phyloP scores from a whole-genome alignment of 1,139 yeast species.

The Pichia sp. region DNA sequence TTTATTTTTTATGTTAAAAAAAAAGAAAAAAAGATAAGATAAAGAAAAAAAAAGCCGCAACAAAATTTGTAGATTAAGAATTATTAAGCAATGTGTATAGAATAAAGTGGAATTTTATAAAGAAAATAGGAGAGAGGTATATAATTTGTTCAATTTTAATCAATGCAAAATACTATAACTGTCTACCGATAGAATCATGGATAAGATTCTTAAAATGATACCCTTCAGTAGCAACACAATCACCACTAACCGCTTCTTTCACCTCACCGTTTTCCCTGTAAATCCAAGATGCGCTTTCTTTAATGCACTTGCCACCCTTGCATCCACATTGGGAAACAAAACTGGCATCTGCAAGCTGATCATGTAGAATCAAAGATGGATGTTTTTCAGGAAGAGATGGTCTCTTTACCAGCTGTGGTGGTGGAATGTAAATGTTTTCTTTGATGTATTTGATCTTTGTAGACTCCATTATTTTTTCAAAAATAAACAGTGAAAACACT shows the following conservation, averaged over 20 bases:
- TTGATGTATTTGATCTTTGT: constrained; percentile 33
- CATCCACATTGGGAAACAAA: constrained; percentile 44
- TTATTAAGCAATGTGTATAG: too few relatives aligned
- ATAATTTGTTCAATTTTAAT: too few relatives aligned
- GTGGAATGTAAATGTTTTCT: constrained; percentile 41
- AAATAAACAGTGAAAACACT: background rate
- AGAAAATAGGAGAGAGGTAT: background rate
- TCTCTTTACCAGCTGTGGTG: constrained; percentile 19
- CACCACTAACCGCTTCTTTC: constrained; percentile 16
- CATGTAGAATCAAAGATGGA: constrained; percentile 44
- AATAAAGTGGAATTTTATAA: background rate
- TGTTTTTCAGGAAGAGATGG: constrained; percentile 38
- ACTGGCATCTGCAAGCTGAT: constrained; percentile 38
- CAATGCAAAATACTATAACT: constrained; percentile 3
- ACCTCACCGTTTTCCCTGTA: constrained; percentile 30
- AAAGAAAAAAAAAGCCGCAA: too few relatives aligned
- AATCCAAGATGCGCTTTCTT: constrained; percentile 40
- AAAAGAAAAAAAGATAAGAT: too few relatives aligned
- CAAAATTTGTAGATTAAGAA: too few relatives aligned
- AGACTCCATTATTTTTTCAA: constrained; percentile 34
- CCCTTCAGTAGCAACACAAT: constrained; percentile 24
- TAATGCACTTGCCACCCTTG: constrained; percentile 39
- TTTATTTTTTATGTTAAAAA: too few relatives aligned
- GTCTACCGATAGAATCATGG: constrained; percentile 26
- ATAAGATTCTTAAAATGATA: constrained; percentile 22